A percentile compares a stretch with the other conserved stretches of the same genome.
phyloP scores from a whole-genome alignment of 192 early-diverging fungal species.

The Pilaira anomala region DNA sequence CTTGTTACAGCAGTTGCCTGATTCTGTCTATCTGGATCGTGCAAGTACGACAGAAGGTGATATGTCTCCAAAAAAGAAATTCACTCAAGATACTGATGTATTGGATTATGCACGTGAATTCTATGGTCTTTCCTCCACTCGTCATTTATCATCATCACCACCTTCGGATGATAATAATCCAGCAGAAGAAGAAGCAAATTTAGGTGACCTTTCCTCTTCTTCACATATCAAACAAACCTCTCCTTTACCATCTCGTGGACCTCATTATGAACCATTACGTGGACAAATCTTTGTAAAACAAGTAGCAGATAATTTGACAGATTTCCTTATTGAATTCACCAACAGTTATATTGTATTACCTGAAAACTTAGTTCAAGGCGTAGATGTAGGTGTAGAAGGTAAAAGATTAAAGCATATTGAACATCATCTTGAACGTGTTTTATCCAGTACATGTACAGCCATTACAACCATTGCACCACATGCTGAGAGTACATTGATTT shows the following conservation, averaged over 20 bases:
- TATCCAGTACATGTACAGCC: not conserved
- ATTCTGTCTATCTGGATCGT: conserved; percentile 29
- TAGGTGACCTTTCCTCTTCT: conserved; percentile 21
- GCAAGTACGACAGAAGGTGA: not conserved
- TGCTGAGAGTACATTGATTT: not conserved
- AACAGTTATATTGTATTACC: conserved; percentile 14
- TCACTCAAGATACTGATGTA: conserved; percentile 35
- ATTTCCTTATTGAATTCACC: conserved; percentile 19
- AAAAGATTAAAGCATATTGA: conserved; percentile 16
- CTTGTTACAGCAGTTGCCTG: conserved; percentile 38
- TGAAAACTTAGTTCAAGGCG: conserved; percentile 2
- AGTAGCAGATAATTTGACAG: conserved; percentile 7
- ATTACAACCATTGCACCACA: not conserved
- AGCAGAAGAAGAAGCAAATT: not conserved
- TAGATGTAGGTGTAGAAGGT: conserved; percentile 24
- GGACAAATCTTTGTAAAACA: conserved; percentile 22
- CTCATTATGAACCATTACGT: conserved; percentile 16
- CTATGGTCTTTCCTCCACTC: conserved; percentile 27
- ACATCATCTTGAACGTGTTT: conserved; percentile 11
- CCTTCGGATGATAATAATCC: not conserved
- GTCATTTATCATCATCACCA: not conserved
- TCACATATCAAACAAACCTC: not conserved
- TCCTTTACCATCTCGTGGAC: not conserved
- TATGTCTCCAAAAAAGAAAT: conserved; percentile 13
- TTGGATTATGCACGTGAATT: conserved; percentile 50